Percentiles rank a stretch among this genome's conserved stretches.
Evolutionary conservation across 2,329 filamentous ascomycete genomes (phyloP).

Genomic region (Trematosphaeria pertusa): DNA sequence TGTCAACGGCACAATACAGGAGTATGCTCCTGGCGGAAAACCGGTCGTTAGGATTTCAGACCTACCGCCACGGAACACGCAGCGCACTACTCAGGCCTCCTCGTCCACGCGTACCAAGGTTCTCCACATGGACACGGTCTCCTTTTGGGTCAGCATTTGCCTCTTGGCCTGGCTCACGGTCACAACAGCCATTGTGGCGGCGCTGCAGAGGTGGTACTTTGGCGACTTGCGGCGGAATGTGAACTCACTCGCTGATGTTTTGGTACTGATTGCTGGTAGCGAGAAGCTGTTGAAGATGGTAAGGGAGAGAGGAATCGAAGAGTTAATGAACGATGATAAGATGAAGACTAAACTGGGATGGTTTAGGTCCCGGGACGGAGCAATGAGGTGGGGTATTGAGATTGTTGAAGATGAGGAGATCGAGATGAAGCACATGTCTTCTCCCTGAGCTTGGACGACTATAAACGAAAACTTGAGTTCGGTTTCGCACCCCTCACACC

Average conservation of each 20-base stretch:
- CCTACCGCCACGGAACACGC: slow-evolving; percentile 6
- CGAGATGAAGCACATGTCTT: slow-evolving; percentile 4
- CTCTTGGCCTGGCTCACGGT: slow-evolving; percentile 13
- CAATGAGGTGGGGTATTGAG: slow-evolving; percentile 19
- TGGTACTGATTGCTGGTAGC: slow-evolving; percentile 17
- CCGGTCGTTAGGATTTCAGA: slow-evolving; percentile 2
- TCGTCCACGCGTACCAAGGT: slow-evolving; percentile 13
- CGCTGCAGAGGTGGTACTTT: slow-evolving; percentile 9
- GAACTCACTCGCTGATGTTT: slow-evolving; percentile 14
- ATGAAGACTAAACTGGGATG: slow-evolving; percentile 14
- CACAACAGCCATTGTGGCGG: slow-evolving; percentile 8
- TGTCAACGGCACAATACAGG: neutral
- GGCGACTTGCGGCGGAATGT: slow-evolving; percentile 6
- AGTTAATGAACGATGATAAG: slow-evolving; percentile 4
- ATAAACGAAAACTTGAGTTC: neutral
- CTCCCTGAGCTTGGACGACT: too few relatives aligned
- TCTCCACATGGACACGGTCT: slow-evolving; percentile 12
- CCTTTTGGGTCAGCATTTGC: slow-evolving; percentile 3
- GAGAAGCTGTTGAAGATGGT: slow-evolving; percentile 13
- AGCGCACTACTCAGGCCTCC: slow-evolving; percentile 5
- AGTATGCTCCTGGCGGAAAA: slow-evolving; percentile 7
- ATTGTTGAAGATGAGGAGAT: slow-evolving; percentile 16
- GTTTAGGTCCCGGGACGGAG: slow-evolving; percentile 14
- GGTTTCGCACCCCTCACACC: neutral
- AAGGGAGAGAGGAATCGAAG: slow-evolving; percentile 11